phyloP scores from a whole-genome alignment of 345 rosid species.

The Eucalyptus polyanthemos region DNA sequence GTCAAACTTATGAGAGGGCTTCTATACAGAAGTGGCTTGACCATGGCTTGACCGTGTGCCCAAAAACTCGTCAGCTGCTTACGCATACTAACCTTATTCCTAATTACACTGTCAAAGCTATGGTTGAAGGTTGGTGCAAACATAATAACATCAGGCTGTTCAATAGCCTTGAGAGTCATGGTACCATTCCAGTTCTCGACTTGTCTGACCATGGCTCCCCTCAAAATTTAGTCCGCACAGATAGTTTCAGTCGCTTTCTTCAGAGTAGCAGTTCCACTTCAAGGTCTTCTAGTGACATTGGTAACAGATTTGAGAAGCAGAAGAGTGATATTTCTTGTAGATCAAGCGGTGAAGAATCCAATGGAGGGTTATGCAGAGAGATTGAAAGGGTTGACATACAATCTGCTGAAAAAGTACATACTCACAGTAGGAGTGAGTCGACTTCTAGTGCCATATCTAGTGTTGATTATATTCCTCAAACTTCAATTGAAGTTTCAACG shows the following conservation, averaged over 20 bases:
- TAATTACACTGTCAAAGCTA: slow-evolving; percentile 84
- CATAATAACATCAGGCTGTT: slow-evolving; percentile 39
- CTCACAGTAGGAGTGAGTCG: slow-evolving; percentile 80
- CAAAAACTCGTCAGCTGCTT: slow-evolving; percentile 62
- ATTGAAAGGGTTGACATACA: slow-evolving; percentile 29
- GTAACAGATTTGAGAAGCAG: slow-evolving; percentile 48
- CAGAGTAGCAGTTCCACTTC: slow-evolving; percentile 46
- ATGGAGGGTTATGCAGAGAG: slow-evolving; percentile 18
- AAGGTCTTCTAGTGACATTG: slow-evolving; percentile 47
- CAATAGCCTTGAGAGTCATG: slow-evolving; percentile 7
- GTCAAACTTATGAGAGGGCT: slow-evolving; percentile 86
- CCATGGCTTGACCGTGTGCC: slow-evolving; percentile 70
- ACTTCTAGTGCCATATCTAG: slow-evolving; percentile 63
- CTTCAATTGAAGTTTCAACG: slow-evolving; percentile 18
- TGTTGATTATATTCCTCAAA: slow-evolving; percentile 42
- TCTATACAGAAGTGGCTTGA: slow-evolving; percentile 89
- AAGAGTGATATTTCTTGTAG: slow-evolving; percentile 34
- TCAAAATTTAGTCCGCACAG: slow-evolving; percentile 28
- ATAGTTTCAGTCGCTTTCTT: slow-evolving; percentile 36
- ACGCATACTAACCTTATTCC: slow-evolving; percentile 73
- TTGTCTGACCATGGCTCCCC: slow-evolving; percentile 34
- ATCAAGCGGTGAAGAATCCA: slow-evolving; percentile 29
- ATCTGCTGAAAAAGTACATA: slow-evolving; percentile 45
- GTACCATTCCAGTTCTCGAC: slow-evolving; percentile 15
- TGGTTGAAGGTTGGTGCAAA: slow-evolving; percentile 78